Evolutionary conservation across 768 basidiomycete genomes (phyloP).

Genomic region (Rhizopogon vesiculosus): DNA sequence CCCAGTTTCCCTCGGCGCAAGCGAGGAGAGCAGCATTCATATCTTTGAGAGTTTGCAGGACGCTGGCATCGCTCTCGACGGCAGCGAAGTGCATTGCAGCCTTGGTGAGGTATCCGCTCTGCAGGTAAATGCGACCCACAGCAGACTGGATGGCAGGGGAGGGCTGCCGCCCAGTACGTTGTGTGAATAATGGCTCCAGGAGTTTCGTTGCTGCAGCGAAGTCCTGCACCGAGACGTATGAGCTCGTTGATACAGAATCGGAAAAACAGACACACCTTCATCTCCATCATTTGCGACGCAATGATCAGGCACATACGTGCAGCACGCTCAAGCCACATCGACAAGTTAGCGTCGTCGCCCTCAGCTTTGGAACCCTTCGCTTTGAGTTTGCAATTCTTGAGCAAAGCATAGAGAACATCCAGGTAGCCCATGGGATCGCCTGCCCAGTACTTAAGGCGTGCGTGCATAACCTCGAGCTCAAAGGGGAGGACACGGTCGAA

Average conservation of each 20-base stretch:
- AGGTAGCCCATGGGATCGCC: slow-evolving; percentile 78
- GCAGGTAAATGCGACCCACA: slow-evolving; percentile 70
- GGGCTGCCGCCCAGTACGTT: slow-evolving; percentile 21
- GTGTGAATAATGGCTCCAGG: slow-evolving; percentile 60
- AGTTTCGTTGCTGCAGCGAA: slow-evolving; percentile 61
- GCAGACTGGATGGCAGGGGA: slow-evolving; percentile 63
- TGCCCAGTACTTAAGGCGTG: slow-evolving; percentile 76
- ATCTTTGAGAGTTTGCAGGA: slow-evolving; percentile 37
- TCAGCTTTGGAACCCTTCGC: not conserved
- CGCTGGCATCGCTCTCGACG: slow-evolving; percentile 37
- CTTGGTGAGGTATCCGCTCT: slow-evolving; percentile 58
- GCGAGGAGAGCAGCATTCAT: slow-evolving; percentile 69
- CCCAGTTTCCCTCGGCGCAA: slow-evolving; percentile 70
- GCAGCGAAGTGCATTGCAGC: slow-evolving; percentile 54
- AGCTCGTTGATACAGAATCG: not conserved
- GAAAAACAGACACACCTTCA: slow-evolving; percentile 52
- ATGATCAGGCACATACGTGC: slow-evolving; percentile 73
- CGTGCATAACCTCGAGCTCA: slow-evolving; percentile 61
- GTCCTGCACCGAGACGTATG: slow-evolving; percentile 42
- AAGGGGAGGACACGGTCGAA: slow-evolving; percentile 40
- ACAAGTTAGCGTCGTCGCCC: slow-evolving; percentile 25
- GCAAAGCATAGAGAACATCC: slow-evolving; percentile 62
- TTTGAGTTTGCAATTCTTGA: slow-evolving; percentile 51
- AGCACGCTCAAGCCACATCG: slow-evolving; percentile 84
- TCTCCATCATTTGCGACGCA: slow-evolving; percentile 78